A percentile compares a stretch with the other conserved stretches of the same genome.
These are phyloP conservation scores for Pinus tabuliformis DNA, from an alignment of 75 land plant species.

Conservation along the genomic window DNA sequence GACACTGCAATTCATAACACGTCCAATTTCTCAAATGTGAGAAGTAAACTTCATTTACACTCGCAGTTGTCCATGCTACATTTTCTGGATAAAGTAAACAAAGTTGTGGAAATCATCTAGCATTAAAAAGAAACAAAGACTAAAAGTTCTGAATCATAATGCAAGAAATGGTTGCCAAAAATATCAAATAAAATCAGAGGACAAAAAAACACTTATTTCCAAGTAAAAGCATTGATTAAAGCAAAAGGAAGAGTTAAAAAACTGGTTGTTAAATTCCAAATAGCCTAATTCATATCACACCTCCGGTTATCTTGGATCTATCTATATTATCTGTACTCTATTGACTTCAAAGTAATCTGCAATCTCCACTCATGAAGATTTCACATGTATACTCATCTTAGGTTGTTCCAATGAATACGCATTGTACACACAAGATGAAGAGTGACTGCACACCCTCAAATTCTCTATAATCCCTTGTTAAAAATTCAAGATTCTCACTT, in stretches of 20 bases:
- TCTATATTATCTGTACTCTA: too few relatives aligned
- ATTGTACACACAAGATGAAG: too few relatives aligned
- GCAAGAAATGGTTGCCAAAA: neutral
- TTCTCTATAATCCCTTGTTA: too few relatives aligned
- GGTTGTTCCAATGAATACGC: too few relatives aligned
- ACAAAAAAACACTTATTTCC: neutral
- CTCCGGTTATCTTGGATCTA: neutral
- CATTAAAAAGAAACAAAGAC: neutral
- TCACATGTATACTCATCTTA: too few relatives aligned
- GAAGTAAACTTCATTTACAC: neutral
- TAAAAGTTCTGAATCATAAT: neutral
- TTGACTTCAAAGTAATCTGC: too few relatives aligned
- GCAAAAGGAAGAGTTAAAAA: neutral
- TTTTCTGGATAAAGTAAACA: neutral
- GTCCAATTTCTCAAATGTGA: neutral
- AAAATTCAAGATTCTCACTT: too few relatives aligned
- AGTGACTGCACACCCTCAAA: too few relatives aligned
- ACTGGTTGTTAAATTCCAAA: neutral
- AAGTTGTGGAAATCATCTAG: neutral
- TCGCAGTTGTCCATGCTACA: neutral
- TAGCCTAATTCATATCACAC: too few relatives aligned
- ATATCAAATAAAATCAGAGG: neutral
- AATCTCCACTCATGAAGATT: too few relatives aligned
- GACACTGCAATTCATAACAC: too few relatives aligned
- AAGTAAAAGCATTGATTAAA: neutral